Base-by-base conservation (phyloP, 2,329 filamentous ascomycete species). In the Aspergillus novoparasiticus region DNA sequence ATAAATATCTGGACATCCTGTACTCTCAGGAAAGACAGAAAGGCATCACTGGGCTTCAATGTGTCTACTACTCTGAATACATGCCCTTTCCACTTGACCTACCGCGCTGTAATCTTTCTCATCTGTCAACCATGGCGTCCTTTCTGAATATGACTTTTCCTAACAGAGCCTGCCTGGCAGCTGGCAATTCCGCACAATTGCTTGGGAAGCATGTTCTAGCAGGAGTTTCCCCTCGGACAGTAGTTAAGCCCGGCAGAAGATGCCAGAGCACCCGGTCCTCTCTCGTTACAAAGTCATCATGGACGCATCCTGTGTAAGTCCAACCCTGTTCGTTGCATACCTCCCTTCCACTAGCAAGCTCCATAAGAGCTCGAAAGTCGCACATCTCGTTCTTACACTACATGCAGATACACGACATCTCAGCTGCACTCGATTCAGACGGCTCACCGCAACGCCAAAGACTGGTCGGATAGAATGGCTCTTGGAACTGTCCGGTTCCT, bases 391-490 rank as follows among this genome's bases (percentile, higher is more conserved):
- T 41, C 39, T 41, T 19, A 41, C 39, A n/a, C 39, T n/a, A 19
- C 16, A 41, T n/a, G 16, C 90, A 97, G 76, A 95, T 98, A 90
- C 82, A 86, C 28, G 74, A 77, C 26, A 87, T 98, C 57, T 82
- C 84, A 53, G 87, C 94, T 4, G 3, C 39, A 41, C 2, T 41
- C 39, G 8, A 41, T 41, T n/a, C 39, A 41, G 16, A 41, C 39
- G 39, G 92, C 90, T 26, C 94, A 98, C 75, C 90, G 94, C 28
- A 78, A 89, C 68, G 87, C 91, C 1, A 84, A 87, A 71, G 90
- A 87, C 12, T 84, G 87, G 73, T 90, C 93, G 4, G 95, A 99
- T 76, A 89, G 87, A 80, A 79, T 90, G 4, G 95, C 95, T 2
- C 89, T 95, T 74, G 85, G 86, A 63, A 87, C 92, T 66, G 90